Evolutionary conservation across 2,329 filamentous ascomycete genomes (phyloP), one percentile per base, ranked within the genome.

Genomic region (Zasmidium angulare): DNA sequence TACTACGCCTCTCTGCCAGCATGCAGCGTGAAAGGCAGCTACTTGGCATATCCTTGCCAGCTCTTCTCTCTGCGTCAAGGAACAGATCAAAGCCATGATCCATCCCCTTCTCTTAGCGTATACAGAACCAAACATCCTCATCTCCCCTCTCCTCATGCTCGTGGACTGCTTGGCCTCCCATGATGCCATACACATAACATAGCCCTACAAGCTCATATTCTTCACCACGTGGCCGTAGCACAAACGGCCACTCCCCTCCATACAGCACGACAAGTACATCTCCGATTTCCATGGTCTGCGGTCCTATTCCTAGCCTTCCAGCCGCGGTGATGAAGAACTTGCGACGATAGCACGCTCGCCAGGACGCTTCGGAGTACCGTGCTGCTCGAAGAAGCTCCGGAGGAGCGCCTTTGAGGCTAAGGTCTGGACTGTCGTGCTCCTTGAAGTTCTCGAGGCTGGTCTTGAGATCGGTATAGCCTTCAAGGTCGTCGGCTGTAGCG

Each of bases 161-260:
- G n/a, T 24, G 6, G 3, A 46, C 51, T 1, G 51, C 54, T 19
- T 56, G 46, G 17, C 54, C 54, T 24, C 20, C 49, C 54, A 56
- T 56, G 24, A 56, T 56, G 17, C 46, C 54, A 19, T 50, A 24
- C 19, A 50, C 26, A 36, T 50, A 56, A 9, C 17, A 36, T 12
- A 19, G 2, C 1, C 46, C 54, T 9, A 56, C 10, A 10, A 56
- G 2, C 20, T 56, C 47, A 11, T 40, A 56, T 10, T 40, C 19
- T 11, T 23, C 46, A 11, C 14, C 47, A n/a, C 29, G 9, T 26
- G 19, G 40, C 20, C 54, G 24, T 11, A 56, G n/a, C 10, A 50
- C 19, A 2, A 40, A 23, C 20, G 54, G 54, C 19, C 12, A 36
- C 20, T 20, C 21, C 10, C 24, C 23, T 11, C 54, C 54, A n/a